Conservation (phyloP, 768 basidiomycete species). For the Leccinum pellstonianum region DNA sequence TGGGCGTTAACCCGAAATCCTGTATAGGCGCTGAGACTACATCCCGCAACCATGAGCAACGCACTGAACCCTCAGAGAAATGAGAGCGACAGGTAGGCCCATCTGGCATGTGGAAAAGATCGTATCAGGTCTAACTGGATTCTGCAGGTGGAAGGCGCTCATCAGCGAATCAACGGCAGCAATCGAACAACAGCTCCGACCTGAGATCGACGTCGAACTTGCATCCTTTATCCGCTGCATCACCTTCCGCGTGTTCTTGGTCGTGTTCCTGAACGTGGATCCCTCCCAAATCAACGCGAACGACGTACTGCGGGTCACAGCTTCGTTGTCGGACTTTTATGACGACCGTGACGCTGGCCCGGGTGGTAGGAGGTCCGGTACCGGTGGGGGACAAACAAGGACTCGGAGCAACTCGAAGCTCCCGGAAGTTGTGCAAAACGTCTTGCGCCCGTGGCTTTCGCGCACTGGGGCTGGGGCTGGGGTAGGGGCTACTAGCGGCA, state of each 20-base stretch:
- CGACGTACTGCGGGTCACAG: slow-evolving; percentile 35
- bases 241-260: slow-evolving; percentile 42
- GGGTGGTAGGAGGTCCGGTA: not conserved
- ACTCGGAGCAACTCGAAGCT: slow-evolving; percentile 17
- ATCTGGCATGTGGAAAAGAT: not conserved
- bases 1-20: slow-evolving; percentile 4
- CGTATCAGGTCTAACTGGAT: slow-evolving; percentile 3
- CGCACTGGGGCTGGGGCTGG: not conserved
- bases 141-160: slow-evolving; percentile 17
- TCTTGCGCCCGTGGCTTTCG: slow-evolving; percentile 43
- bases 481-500: not conserved
- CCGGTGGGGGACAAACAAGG: slow-evolving; percentile 3
- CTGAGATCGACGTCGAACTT: slow-evolving; percentile 27
- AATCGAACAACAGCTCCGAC: slow-evolving; percentile 13
- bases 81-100: slow-evolving; percentile 17
- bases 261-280: slow-evolving; percentile 41
- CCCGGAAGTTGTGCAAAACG: slow-evolving; percentile 34
- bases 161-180: slow-evolving; percentile 11
- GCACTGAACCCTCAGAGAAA: not conserved
- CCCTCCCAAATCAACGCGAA: slow-evolving; percentile 24
- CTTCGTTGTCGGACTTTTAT: slow-evolving; percentile 44
- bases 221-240: slow-evolving; percentile 44
- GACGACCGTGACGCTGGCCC: slow-evolving; percentile 28
- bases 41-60: slow-evolving; percentile 9
- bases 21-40: slow-evolving; percentile 10